These are phyloP conservation scores for Tieghemostelium lacteum DNA, from an alignment of 78 protist species.

Conservation along the genomic window DNA sequence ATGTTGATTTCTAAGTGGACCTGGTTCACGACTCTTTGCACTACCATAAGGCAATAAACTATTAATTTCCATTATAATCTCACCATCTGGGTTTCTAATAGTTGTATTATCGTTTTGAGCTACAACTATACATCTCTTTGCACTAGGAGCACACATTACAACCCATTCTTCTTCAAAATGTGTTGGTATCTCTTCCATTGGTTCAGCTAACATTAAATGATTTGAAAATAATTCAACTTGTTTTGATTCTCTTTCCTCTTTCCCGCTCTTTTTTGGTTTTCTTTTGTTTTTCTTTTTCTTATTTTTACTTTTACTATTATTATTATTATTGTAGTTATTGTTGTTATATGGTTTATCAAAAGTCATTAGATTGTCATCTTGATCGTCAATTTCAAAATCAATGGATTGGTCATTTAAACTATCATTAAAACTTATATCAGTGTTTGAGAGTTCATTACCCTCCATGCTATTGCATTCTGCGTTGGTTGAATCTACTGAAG, in stretches of 20 bases:
- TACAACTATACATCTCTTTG: constrained; percentile 52
- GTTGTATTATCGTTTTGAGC: constrained; percentile 33
- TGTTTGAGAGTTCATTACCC: no score
- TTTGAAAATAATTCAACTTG: constrained; percentile 6
- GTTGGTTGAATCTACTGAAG: not conserved
- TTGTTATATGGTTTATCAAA: not conserved
- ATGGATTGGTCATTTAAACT: not conserved
- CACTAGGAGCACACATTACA: constrained; percentile 34
- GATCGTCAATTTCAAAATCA: not conserved
- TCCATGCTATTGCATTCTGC: not conserved
- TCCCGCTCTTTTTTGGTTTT: not conserved
- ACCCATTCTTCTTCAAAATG: constrained; percentile 46
- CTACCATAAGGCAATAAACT: constrained; percentile 60
- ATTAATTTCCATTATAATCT: not conserved
- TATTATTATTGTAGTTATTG: constrained; percentile 15
- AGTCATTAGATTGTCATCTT: not conserved
- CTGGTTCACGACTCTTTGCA: constrained; percentile 8
- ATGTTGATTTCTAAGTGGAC: not conserved
- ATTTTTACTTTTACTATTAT: constrained; percentile 6
- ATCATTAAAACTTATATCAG: not conserved
- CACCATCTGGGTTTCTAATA: constrained; percentile 32
- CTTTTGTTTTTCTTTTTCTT: constrained; percentile 4
- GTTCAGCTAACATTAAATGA: constrained; percentile 73
- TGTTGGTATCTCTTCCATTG: constrained; percentile 39
- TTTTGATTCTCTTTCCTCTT: not conserved